Percentiles rank a stretch among this genome's conserved stretches.
Conservation (phyloP, 1,284 basidiomycete species). For the Mrakiaceae sp. region DNA sequence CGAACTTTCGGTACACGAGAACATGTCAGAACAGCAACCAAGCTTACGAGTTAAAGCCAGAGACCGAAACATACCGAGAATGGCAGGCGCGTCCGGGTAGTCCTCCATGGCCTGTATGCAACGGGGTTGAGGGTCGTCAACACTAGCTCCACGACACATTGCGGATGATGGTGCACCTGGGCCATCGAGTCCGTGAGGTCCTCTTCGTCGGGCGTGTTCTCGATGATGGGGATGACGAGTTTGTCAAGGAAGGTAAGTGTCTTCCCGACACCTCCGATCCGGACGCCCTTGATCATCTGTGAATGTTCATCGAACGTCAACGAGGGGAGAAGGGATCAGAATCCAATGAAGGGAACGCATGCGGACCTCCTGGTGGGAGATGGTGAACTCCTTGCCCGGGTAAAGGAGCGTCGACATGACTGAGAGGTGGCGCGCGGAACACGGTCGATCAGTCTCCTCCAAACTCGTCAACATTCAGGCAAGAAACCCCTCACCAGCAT, state of each 20-base stretch:
- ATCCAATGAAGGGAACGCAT: not conserved
- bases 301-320: not conserved
- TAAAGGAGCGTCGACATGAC: slow-evolving; percentile 74
- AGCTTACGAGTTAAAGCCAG: too few relatives aligned
- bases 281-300: slow-evolving; percentile 79
- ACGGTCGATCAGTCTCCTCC: not conserved
- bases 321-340: not conserved
- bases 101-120: slow-evolving; percentile 52
- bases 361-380: slow-evolving; percentile 56
- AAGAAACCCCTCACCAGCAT: slow-evolving; percentile 40
- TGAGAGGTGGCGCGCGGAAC: slow-evolving; percentile 18
- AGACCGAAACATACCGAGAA: slow-evolving; percentile 37
- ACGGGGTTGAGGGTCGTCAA: not conserved
- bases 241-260: slow-evolving; percentile 71
- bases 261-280: slow-evolving; percentile 56
- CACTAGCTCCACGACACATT: too few relatives aligned
- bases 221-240: slow-evolving; percentile 72
- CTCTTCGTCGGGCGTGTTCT: slow-evolving; percentile 77
- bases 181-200: slow-evolving; percentile 76
- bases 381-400: slow-evolving; percentile 53
- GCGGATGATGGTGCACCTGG: slow-evolving; percentile 28
- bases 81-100: slow-evolving; percentile 63
- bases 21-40: too few relatives aligned
- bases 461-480: not conserved
- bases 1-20: slow-evolving; percentile 39